Evolutionary conservation across 805 yeast species (phyloP).

Genomic region (Ascoidea asiatica): DNA sequence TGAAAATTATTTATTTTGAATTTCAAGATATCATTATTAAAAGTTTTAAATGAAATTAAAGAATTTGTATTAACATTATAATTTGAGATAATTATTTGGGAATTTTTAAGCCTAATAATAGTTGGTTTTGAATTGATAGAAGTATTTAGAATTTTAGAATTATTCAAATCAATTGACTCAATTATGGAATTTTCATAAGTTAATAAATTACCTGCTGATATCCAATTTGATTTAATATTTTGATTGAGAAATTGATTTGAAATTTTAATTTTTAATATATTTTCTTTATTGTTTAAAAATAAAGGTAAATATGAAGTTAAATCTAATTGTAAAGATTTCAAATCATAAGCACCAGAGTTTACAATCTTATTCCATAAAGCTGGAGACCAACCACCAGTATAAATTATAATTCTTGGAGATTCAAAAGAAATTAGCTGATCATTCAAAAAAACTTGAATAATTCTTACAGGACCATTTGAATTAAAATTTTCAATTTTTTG

Average conservation of each 20-base stretch:
- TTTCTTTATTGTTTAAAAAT: constrained; percentile 42
- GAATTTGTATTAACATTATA: no score
- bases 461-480: constrained; percentile 49
- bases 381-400: constrained; percentile 72
- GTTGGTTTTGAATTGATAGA: neutral
- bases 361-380: constrained; percentile 72
- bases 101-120: neutral
- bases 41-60: no score
- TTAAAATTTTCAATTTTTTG: constrained; percentile 36
- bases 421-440: constrained; percentile 44
- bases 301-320: constrained; percentile 53
- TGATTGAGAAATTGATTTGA: constrained; percentile 32
- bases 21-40: neutral
- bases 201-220: constrained; percentile 5
- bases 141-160: constrained; percentile 1
- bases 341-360: constrained; percentile 56
- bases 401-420: constrained; percentile 59
- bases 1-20: no score
- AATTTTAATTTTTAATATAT: constrained; percentile 33
- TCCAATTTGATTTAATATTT: constrained; percentile 18
- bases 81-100: neutral
- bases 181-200: constrained; percentile 6
- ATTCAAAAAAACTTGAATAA: constrained; percentile 46
- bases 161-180: neutral
- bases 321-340: constrained; percentile 54